Conservation (phyloP, 768 basidiomycete genomes). For the Boletus rubropictus region DNA sequence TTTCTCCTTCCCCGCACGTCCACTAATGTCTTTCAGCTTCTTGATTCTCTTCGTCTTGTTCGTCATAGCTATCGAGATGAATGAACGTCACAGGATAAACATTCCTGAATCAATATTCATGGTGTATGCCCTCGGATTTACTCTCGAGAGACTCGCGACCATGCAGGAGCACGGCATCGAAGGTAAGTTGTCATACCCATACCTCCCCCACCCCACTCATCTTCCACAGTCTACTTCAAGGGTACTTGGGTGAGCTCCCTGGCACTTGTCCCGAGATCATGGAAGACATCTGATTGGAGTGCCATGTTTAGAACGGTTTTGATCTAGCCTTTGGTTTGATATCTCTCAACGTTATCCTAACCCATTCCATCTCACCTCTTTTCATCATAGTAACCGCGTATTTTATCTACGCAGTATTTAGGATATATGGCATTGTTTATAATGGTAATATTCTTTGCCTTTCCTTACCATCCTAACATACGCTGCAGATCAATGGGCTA, state of each 20-base stretch:
- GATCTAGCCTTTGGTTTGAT: slow-evolving; percentile 79
- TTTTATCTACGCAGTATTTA: slow-evolving; percentile 66
- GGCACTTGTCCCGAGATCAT: slow-evolving; percentile 8
- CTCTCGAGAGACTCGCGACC: slow-evolving; percentile 86
- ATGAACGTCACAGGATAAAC: slow-evolving; percentile 58
- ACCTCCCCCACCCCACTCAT: slow-evolving; percentile 2
- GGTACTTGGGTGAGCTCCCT: slow-evolving; percentile 66
- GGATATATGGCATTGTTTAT: slow-evolving; percentile 68
- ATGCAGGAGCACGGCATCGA: slow-evolving; percentile 94
- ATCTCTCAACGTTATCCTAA: neutral
- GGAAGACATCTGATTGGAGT: slow-evolving; percentile 14
- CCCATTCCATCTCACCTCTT: slow-evolving; percentile 1
- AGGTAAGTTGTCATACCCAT: slow-evolving; percentile 40
- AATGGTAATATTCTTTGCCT: slow-evolving; percentile 37
- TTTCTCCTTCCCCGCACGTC: neutral
- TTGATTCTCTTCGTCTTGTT: slow-evolving; percentile 75
- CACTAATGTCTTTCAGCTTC: slow-evolving; percentile 42
- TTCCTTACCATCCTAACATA: slow-evolving; percentile 1
- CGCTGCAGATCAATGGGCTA: slow-evolving; percentile 55
- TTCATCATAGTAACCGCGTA: slow-evolving; percentile 62
- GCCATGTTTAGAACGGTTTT: slow-evolving; percentile 69
- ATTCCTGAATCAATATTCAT: slow-evolving; percentile 69
- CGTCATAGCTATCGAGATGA: slow-evolving; percentile 72
- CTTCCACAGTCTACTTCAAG: slow-evolving; percentile 64
- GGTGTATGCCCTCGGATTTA: slow-evolving; percentile 73